Base-by-base conservation (phyloP, 208 protist genomes). In the Acanthamoeba quina region DNA sequence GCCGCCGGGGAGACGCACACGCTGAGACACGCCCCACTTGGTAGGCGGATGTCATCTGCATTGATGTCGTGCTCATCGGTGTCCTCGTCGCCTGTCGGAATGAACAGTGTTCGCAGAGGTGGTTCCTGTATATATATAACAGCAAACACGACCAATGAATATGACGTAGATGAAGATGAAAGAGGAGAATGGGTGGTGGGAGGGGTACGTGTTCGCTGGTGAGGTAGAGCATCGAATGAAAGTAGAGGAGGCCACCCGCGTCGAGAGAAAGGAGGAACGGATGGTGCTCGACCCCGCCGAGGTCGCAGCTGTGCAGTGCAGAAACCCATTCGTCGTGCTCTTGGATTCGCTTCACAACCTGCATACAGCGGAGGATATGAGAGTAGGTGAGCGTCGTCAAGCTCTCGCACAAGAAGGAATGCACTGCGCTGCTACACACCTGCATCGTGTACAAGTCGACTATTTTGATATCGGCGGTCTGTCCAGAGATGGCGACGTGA, bases 371-470 rank as follows among this genome's bases (percentile, higher is more conserved):
- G 5, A 62, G 19, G 17, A 62, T 10, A 62, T 1, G 21, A 7
- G 21, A 26, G 21, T 19, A 5, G 0, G 52, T 21, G 52, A 58
- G 52, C 52, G 52, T 2, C 52, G 17, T 10, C 10, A 21, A 58
- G 52, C 10, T 58, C 17, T 2, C 10, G 1, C 10, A 58, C 10
- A 31, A 29, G 4, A 47, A 17, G 5, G 49, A 68, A 56, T 29
- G 3, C 11, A 5, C 21, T 24, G 41, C 37, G 41, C 37, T 56
- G 15, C 13, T 47, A 19, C 19, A 17, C 9, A 82, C 85, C 85
- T 90, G 29, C 85, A 90, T 90, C 58, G 85, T 72, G 58, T 58
- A 90, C 54, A 90, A n/a, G 47, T 90, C 85, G 37, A 90, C 85
- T 37, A 90, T 90, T 29, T 74, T 74, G 62, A 90, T 72, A 7